Percentiles rank a stretch among this genome's conserved stretches.
These are phyloP conservation scores for Venturiaceae sp. DNA, from an alignment of 2,329 filamentous ascomycete genomes.

Conservation along the genomic window DNA sequence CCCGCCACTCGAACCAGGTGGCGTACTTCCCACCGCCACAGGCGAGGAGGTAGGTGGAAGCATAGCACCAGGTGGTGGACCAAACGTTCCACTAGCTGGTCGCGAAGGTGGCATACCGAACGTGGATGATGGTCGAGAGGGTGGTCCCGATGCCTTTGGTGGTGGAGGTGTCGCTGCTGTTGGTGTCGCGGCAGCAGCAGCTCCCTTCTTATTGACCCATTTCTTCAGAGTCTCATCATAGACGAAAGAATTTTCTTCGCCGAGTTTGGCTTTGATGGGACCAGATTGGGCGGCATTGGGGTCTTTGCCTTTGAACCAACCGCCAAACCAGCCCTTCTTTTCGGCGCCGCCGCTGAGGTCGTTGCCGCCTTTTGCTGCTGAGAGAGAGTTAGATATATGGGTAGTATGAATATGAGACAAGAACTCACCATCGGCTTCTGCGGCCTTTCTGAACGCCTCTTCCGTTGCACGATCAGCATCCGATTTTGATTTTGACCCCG, in stretches of 20 bases:
- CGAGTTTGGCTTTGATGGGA: conserved; percentile 89
- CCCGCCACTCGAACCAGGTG: conserved; percentile 6
- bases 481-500: conserved; percentile 41
- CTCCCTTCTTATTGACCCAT: conserved; percentile 94
- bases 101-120: neutral
- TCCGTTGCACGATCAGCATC: conserved; percentile 63
- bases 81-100: neutral
- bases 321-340: conserved; percentile 51
- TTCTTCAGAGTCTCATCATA: conserved; percentile 95
- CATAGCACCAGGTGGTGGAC: conserved; percentile 5
- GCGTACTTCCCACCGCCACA: conserved; percentile 7
- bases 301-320: conserved; percentile 63
- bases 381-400: neutral
- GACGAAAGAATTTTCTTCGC: conserved; percentile 85
- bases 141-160: conserved; percentile 48
- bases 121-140: conserved; percentile 40
- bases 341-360: conserved; percentile 39
- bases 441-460: conserved; percentile 76
- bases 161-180: conserved; percentile 64
- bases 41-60: conserved; percentile 11
- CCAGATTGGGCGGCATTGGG: conserved; percentile 46
- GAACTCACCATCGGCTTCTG: conserved; percentile 53
- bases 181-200: conserved; percentile 49
- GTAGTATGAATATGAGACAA: neutral
- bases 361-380: conserved; percentile 47